These are phyloP conservation scores for Dothidotthia symphoricarpi DNA, from an alignment of 2,329 filamentous ascomycete genomes.

Conservation along the genomic window DNA sequence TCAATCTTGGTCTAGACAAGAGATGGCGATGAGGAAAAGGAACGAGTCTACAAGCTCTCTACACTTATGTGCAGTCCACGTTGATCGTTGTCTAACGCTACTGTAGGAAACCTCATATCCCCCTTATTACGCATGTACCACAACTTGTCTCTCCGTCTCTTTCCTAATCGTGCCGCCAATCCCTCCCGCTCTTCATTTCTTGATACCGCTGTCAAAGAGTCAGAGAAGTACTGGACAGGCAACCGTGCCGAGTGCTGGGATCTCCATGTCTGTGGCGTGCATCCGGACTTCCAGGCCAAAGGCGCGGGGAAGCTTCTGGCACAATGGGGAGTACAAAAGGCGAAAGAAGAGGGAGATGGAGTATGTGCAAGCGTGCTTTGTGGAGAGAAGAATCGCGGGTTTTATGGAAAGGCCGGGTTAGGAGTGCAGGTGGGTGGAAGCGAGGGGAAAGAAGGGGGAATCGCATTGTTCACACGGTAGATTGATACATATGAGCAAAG, in stretches of 20 bases:
- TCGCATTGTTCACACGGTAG: slow-evolving; percentile 23
- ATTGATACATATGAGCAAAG: no score
- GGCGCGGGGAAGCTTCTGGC: slow-evolving; percentile 42
- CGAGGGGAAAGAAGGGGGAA: slow-evolving; percentile 9
- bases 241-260: slow-evolving; percentile 30
- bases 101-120: slow-evolving; percentile 21
- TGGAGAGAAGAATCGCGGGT: slow-evolving; percentile 32
- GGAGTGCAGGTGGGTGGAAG: slow-evolving; percentile 11
- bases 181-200: slow-evolving; percentile 20
- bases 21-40: no score
- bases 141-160: slow-evolving; percentile 11
- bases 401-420: slow-evolving; percentile 26
- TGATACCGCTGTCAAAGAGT: slow-evolving; percentile 17
- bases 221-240: slow-evolving; percentile 26
- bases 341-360: slow-evolving; percentile 26
- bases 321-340: slow-evolving; percentile 41
- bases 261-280: slow-evolving; percentile 29
- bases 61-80: no score
- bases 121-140: slow-evolving; percentile 15
- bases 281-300: slow-evolving; percentile 38
- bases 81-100: no score
- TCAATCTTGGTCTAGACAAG: no score
- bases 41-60: no score
- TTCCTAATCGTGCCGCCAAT: slow-evolving; percentile 31
- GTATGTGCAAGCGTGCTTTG: slow-evolving; percentile 27